These are phyloP conservation scores for Metroxylon sagu DNA, from an alignment of 176 grass and related monocot species.

Conservation along the genomic window DNA sequence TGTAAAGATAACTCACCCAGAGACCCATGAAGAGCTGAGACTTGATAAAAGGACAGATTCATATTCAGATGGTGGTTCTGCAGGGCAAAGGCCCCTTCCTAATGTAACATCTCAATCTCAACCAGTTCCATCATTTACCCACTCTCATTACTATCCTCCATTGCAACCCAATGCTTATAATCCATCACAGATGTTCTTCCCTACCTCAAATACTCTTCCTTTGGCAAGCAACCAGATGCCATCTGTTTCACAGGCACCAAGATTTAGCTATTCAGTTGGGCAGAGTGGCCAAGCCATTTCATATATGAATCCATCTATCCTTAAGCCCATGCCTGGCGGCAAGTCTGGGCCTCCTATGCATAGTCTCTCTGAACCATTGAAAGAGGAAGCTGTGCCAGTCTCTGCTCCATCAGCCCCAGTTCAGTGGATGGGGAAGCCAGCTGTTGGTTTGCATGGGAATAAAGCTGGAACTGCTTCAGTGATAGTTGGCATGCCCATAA, in stretches of 20 bases:
- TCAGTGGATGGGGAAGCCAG: constrained; percentile 25
- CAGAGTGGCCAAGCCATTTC: constrained; percentile 30
- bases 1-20: constrained; percentile 81
- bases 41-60: constrained; percentile 34
- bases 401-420: constrained; percentile 15
- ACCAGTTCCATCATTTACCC: constrained; percentile 21
- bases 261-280: constrained; percentile 36
- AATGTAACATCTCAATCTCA: constrained; percentile 35
- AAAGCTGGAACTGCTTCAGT: constrained; percentile 24
- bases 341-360: constrained; percentile 9
- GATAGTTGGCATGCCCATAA: constrained; percentile 35
- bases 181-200: constrained; percentile 49
- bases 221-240: constrained; percentile 44
- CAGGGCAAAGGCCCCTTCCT: constrained; percentile 41
- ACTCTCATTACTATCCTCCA: constrained; percentile 32
- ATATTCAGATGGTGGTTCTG: constrained; percentile 9
- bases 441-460: constrained; percentile 23
- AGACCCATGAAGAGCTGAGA: constrained; percentile 78
- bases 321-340: constrained; percentile 13
- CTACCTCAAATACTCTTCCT: constrained; percentile 26
- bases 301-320: constrained; percentile 35
- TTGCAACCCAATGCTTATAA: constrained; percentile 32
- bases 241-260: constrained; percentile 39
- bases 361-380: constrained; percentile 16
- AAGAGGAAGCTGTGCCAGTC: constrained; percentile 19